Conservation (phyloP, 2,329 filamentous ascomycete genomes). For the Coleophoma crateriformis region DNA sequence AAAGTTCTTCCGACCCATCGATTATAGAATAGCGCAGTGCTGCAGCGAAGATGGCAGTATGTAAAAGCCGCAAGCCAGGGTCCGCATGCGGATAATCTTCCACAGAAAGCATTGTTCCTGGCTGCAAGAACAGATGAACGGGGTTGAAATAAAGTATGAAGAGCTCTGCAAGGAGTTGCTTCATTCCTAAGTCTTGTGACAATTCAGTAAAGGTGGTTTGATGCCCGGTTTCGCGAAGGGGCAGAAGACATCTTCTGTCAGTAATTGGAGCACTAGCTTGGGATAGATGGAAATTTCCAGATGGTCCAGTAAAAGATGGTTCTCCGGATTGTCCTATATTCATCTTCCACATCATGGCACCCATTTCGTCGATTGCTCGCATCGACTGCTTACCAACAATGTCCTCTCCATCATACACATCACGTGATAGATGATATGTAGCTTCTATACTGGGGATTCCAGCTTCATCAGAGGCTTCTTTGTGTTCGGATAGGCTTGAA, state of each 20-base stretch:
- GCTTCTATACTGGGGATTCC: neutral
- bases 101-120: neutral
- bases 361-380: neutral
- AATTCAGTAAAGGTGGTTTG: neutral
- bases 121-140: conserved; percentile 2
- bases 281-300: conserved; percentile 3
- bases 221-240: neutral
- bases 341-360: conserved; percentile 3
- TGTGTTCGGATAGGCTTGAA: neutral
- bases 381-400: neutral
- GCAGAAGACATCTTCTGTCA: neutral
- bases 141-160: conserved; percentile 1
- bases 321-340: conserved; percentile 1
- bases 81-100: neutral
- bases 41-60: conserved; percentile 1
- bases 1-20: neutral
- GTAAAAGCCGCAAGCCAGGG: neutral
- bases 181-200: neutral
- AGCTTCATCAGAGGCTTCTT: neutral
- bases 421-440: neutral
- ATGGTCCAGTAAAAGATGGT: conserved; percentile 1
- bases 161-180: neutral
- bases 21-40: neutral
- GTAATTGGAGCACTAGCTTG: neutral
- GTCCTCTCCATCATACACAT: neutral